phyloP scores from a whole-genome alignment of 1,139 yeast genomes.

The Scheffersomyces lignicola region DNA sequence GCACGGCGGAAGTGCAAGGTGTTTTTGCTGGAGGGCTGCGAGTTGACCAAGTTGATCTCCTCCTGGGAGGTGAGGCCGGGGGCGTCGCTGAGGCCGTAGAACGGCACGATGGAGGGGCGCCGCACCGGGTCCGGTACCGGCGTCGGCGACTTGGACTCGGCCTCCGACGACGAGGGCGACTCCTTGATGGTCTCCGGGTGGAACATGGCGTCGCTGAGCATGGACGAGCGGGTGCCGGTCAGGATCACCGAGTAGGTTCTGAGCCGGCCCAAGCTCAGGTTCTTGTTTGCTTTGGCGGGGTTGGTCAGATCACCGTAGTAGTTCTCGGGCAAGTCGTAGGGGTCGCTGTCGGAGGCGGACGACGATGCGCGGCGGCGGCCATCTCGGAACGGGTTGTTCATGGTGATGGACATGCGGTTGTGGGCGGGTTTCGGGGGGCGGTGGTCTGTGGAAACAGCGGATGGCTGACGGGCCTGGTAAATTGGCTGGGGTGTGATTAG shows the following conservation, averaged over 20 bases:
- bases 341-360: slow-evolving; percentile 51
- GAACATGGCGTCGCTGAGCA: slow-evolving; percentile 9
- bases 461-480: no score
- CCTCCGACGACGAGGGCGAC: slow-evolving; percentile 1
- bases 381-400: slow-evolving; percentile 11
- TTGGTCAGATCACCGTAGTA: slow-evolving; percentile 70
- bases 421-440: not conserved
- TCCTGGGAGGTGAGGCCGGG: slow-evolving; percentile 13
- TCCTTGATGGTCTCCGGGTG: slow-evolving; percentile 7
- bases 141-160: not conserved
- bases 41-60: slow-evolving; percentile 7
- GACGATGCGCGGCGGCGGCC: slow-evolving; percentile 21
- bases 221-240: slow-evolving; percentile 8
- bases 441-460: no score
- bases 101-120: slow-evolving; percentile 36
- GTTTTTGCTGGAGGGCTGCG: slow-evolving; percentile 3
- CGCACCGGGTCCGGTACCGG: slow-evolving; percentile 9
- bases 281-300: slow-evolving; percentile 42
- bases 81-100: slow-evolving; percentile 21
- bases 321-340: slow-evolving; percentile 64
- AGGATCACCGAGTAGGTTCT: slow-evolving; percentile 50
- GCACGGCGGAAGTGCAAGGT: slow-evolving; percentile 48
- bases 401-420: slow-evolving; percentile 5
- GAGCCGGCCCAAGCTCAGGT: slow-evolving; percentile 41
- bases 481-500: no score